phyloP scores from a whole-genome alignment of 2,329 filamentous ascomycete species.

The Fusarium veterinarium region DNA sequence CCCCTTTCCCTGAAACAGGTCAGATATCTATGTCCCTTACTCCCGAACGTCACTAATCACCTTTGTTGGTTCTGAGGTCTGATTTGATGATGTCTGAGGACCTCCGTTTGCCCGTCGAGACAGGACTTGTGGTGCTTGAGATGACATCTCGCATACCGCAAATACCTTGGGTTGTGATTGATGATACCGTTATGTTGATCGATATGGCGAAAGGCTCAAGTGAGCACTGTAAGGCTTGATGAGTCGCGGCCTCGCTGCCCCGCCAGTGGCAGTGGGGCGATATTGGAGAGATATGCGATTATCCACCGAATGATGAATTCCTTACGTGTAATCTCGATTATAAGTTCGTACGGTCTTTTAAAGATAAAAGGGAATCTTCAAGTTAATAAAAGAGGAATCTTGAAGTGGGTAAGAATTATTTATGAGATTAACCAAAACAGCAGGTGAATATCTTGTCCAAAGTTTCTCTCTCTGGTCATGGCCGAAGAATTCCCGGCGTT shows the following conservation, averaged over 20 bases:
- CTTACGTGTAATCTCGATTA: conserved; percentile 23
- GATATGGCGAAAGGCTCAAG: conserved; percentile 28
- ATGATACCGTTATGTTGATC: conserved; percentile 29
- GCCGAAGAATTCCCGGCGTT: conserved; percentile 47
- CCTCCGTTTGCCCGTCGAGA: conserved; percentile 52
- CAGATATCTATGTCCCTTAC: conserved; percentile 33
- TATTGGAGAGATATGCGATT: conserved; percentile 45
- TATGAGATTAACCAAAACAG: background rate
- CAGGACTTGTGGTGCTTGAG: conserved; percentile 51
- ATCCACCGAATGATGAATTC: conserved; percentile 37
- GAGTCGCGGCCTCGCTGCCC: conserved; percentile 46
- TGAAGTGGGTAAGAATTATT: background rate
- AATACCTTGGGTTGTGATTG: conserved; percentile 1
- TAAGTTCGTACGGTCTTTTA: background rate
- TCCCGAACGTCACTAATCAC: conserved; percentile 38
- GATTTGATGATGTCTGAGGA: conserved; percentile 38
- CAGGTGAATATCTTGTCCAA: background rate
- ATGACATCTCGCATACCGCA: conserved; percentile 53
- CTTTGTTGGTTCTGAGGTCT: conserved; percentile 45
- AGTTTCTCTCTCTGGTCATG: conserved; percentile 9
- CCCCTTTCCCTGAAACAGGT: conserved; percentile 40
- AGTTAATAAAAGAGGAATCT: background rate
- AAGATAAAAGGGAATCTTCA: background rate
- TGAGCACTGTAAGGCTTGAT: conserved; percentile 42
- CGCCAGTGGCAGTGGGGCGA: conserved; percentile 43